Percentiles rank a stretch among this genome's conserved stretches.
Evolutionary conservation across 768 basidiomycete species (phyloP).

Genomic region (Pholiota molesta): DNA sequence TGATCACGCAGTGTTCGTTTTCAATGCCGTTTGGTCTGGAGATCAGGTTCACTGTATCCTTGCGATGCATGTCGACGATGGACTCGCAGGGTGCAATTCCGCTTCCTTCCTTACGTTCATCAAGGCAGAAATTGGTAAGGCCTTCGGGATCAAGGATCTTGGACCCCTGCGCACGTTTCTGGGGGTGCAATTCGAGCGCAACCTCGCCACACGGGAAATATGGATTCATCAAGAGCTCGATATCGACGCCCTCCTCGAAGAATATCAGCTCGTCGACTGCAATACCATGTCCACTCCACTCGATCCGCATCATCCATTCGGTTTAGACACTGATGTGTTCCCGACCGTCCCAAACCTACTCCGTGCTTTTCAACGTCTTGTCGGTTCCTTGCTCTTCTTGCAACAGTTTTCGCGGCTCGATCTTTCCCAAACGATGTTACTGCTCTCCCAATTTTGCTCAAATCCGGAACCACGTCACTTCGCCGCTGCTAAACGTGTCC

Average conservation of each 20-base stretch:
- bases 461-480: constrained; percentile 10
- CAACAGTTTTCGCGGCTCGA: constrained; percentile 13
- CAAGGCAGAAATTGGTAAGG: constrained; percentile 20
- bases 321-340: not conserved
- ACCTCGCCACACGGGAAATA: constrained; percentile 1
- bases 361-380: constrained; percentile 2
- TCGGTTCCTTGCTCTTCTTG: constrained; percentile 17
- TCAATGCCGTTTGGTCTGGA: not conserved
- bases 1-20: constrained; percentile 18
- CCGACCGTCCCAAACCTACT: constrained; percentile 7
- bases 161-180: constrained; percentile 26
- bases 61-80: constrained; percentile 18
- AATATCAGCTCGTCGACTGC: constrained; percentile 10
- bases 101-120: constrained; percentile 14
- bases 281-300: constrained; percentile 12
- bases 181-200: constrained; percentile 18
- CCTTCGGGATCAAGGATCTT: constrained; percentile 29
- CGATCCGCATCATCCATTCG: constrained; percentile 5
- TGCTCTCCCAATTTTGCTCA: constrained; percentile 8
- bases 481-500: constrained; percentile 14
- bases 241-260: constrained; percentile 5
- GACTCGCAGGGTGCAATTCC: constrained; percentile 9
- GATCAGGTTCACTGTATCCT: constrained; percentile 2
- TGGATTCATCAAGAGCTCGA: constrained; percentile 16
- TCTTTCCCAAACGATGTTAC: constrained; percentile 14